These are phyloP conservation scores for Neurospora sublineolata DNA, from an alignment of 495 filamentous ascomycete species.

Conservation along the genomic window DNA sequence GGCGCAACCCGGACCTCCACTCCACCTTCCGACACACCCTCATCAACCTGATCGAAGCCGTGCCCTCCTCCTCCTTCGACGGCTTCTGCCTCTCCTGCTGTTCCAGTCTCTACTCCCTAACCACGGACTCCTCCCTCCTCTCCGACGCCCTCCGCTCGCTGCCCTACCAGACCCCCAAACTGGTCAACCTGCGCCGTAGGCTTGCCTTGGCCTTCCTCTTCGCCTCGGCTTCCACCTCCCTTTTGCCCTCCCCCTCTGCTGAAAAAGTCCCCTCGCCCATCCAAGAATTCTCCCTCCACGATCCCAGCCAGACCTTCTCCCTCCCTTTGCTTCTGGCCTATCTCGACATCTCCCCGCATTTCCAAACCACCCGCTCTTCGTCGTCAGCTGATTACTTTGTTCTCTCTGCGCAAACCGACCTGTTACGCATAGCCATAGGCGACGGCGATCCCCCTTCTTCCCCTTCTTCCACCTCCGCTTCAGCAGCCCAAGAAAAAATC, in stretches of 20 bases:
- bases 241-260: background rate
- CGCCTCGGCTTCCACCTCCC: background rate
- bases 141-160: slow-evolving; percentile 40
- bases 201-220: slow-evolving; percentile 65
- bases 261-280: background rate
- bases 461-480: background rate
- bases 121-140: slow-evolving; percentile 43
- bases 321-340: background rate
- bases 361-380: background rate
- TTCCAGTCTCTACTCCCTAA: slow-evolving; percentile 36
- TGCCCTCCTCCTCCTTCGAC: slow-evolving; percentile 15
- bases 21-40: slow-evolving; percentile 17
- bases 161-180: slow-evolving; percentile 41
- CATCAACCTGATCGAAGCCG: slow-evolving; percentile 1
- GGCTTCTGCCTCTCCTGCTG: slow-evolving; percentile 38
- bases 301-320: background rate
- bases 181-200: slow-evolving; percentile 54
- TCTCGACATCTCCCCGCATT: background rate
- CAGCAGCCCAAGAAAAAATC: background rate
- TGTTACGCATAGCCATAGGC: slow-evolving; percentile 67
- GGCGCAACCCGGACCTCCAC: slow-evolving; percentile 20
- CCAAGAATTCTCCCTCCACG: background rate
- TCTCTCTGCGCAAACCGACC: slow-evolving; percentile 48
- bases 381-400: slow-evolving; percentile 43
- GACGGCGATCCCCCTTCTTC: slow-evolving; percentile 29